Evolutionary conservation across 805 yeast genomes (phyloP), one percentile per base, ranked within the genome.

Genomic region (Lipomyces yamadae): DNA sequence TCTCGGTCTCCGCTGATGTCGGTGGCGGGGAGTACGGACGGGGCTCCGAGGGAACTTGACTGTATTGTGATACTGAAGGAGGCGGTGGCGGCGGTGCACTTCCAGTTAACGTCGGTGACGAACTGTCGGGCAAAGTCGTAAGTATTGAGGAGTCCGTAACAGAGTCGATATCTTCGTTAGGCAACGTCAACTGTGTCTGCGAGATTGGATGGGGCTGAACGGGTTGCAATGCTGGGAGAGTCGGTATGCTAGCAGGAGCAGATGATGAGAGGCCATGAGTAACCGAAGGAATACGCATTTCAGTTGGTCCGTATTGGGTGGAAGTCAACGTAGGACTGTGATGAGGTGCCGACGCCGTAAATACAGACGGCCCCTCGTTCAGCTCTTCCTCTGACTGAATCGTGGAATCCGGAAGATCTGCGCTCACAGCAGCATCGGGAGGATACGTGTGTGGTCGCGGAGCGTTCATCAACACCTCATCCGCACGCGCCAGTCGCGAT

Each of bases 401-500:
- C 42, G 60, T 33, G 4, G 60, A 30, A 34, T 66, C 69, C 15
- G 63, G 42, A 6, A 59, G 52, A 30, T 60, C 56, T n/a, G 58
- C 24, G 33, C 39, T 15, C 13, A 60, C 29, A 24, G 29, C 11
- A 4, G 64, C 61, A 32, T 66, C 69, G 1, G 63, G 62, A 7
- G 70, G 65, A 56, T 60, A 66, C 10, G 70, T 66, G 58, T 67
- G 63, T 3, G 70, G 66, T 30, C 56, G 58, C n/a, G 70, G 65
- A n/a, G 70, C 62, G 39, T 67, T 67, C 10, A 67, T 52, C 18
- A 66, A 18, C 18, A 66, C n/a, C 11, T 60, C 69, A 32, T 62
- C 70, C 29, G 60, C 63, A n/a, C 65, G 63, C 10, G 61, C 61
- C 15, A 64, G 37, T 30, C 64, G 45, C 30, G 71, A 59, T 39